These are phyloP conservation scores for Ceratocystiopsis brevicomis DNA, from an alignment of 2,329 filamentous ascomycete species.

Conservation along the genomic window DNA sequence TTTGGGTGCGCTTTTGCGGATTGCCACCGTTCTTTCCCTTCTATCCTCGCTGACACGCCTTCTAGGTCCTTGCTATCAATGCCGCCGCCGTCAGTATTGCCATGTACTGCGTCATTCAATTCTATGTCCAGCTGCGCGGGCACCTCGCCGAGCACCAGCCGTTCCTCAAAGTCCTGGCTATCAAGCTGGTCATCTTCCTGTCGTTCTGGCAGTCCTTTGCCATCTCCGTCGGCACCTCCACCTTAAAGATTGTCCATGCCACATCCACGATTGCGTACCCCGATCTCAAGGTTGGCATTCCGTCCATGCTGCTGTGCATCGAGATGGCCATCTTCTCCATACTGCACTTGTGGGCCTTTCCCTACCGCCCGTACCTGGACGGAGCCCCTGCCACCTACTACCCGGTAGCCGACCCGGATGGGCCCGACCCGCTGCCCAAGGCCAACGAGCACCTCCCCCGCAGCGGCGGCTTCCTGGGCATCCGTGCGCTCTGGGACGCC, in stretches of 20 bases:
- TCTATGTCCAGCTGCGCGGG: slow-evolving; percentile 57
- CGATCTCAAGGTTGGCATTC: slow-evolving; percentile 67
- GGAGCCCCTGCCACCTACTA: slow-evolving; percentile 26
- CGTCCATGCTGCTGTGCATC: slow-evolving; percentile 56
- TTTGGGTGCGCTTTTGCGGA: slow-evolving; percentile 48
- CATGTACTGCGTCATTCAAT: slow-evolving; percentile 79
- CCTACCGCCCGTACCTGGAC: slow-evolving; percentile 49
- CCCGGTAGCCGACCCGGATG: slow-evolving; percentile 24
- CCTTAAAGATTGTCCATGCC: slow-evolving; percentile 42
- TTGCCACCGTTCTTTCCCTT: not conserved
- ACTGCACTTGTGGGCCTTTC: slow-evolving; percentile 67
- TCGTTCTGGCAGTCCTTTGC: slow-evolving; percentile 63
- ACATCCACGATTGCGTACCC: slow-evolving; percentile 45
- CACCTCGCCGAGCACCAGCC: slow-evolving; percentile 51
- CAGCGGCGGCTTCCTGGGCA: slow-evolving; percentile 43
- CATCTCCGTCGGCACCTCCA: slow-evolving; percentile 33
- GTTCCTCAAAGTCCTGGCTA: slow-evolving; percentile 65
- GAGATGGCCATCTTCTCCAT: slow-evolving; percentile 72
- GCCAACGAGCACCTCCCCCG: slow-evolving; percentile 31
- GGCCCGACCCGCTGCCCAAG: slow-evolving; percentile 20
- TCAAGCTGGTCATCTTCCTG: slow-evolving; percentile 82
- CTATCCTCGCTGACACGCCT: slow-evolving; percentile 4
- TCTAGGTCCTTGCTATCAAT: slow-evolving; percentile 47
- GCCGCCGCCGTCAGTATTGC: slow-evolving; percentile 56
- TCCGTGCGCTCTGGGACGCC: slow-evolving; percentile 48